A percentile compares a stretch with the other conserved stretches of the same genome.
Conservation (phyloP, 352 stramenopile genomes). For the Globisporangium okanoganense region DNA sequence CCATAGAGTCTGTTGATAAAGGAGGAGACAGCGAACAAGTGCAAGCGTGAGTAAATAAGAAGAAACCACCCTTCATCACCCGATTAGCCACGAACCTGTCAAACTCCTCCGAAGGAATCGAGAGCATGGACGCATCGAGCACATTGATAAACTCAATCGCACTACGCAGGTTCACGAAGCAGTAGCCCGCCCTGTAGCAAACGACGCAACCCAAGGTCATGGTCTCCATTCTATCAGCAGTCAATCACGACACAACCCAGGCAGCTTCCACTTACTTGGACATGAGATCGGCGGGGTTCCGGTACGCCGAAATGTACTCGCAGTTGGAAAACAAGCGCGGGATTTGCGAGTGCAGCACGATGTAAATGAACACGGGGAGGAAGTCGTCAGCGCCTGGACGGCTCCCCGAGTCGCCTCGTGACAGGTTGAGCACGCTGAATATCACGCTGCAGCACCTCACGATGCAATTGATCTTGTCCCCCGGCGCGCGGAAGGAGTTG, state of each 20-base stretch:
- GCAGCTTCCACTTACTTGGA: constrained; percentile 55
- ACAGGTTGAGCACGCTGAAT: constrained; percentile 86
- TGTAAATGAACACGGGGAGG: constrained; percentile 91
- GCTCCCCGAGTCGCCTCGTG: constrained; percentile 55
- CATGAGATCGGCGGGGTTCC: constrained; percentile 87
- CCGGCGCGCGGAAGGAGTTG: constrained; percentile 77
- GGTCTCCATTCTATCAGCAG: not conserved
- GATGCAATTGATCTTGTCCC: constrained; percentile 91
- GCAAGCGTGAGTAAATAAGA: not conserved
- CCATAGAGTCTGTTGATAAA: constrained; percentile 25
- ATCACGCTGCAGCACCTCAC: constrained; percentile 87
- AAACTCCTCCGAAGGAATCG: constrained; percentile 78
- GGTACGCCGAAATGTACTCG: constrained; percentile 89
- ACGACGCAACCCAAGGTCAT: not conserved
- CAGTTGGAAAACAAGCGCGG: constrained; percentile 86
- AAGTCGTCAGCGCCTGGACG: constrained; percentile 88
- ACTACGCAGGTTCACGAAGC: constrained; percentile 89
- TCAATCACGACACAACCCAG: not conserved
- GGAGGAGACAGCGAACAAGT: not conserved
- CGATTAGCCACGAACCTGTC: constrained; percentile 32
- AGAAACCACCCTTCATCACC: not conserved
- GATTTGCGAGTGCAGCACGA: constrained; percentile 88
- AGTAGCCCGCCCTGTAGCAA: constrained; percentile 77
- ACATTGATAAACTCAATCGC: constrained; percentile 90
- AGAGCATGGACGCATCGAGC: constrained; percentile 80